Conservation (phyloP, 2,329 filamentous ascomycete genomes). For the Cladophialophora yegresii region DNA sequence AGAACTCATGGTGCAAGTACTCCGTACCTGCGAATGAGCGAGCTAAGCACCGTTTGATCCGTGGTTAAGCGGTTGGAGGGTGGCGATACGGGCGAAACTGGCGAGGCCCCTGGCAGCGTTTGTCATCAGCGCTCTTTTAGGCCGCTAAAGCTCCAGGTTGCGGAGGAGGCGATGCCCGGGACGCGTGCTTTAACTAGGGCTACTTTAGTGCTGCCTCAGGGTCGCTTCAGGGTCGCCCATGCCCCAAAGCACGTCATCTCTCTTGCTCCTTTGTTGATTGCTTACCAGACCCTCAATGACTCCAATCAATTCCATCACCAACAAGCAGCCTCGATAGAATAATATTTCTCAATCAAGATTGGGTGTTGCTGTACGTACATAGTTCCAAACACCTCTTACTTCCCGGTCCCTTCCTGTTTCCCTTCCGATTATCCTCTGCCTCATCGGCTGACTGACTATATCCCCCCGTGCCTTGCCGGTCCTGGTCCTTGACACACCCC, state of each 20-base stretch:
- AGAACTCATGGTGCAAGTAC: neutral
- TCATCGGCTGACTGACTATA: neutral
- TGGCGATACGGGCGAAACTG: neutral
- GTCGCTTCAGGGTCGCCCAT: neutral
- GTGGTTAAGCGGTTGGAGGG: neutral
- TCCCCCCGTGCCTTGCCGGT: neutral
- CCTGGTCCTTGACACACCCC: neutral
- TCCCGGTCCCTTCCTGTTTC: neutral
- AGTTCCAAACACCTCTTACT: neutral
- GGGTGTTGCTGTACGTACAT: neutral
- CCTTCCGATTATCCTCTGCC: neutral
- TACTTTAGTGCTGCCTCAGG: neutral
- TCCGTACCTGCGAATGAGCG: neutral
- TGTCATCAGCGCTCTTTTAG: neutral
- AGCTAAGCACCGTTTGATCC: neutral
- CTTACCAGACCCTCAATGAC: slow-evolving; percentile 6
- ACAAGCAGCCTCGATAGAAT: neutral
- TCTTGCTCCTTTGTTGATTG: slow-evolving; percentile 5
- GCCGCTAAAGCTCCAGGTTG: neutral
- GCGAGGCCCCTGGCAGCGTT: neutral
- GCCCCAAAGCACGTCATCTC: slow-evolving; percentile 9
- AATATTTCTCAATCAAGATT: neutral
- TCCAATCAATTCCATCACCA: neutral
- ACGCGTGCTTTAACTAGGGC: neutral
- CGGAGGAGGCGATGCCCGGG: neutral